Percentiles rank a stretch among this genome's conserved stretches.
These are phyloP conservation scores for Pythium brachiatum DNA, from an alignment of 352 stramenopile genomes.

Conservation along the genomic window DNA sequence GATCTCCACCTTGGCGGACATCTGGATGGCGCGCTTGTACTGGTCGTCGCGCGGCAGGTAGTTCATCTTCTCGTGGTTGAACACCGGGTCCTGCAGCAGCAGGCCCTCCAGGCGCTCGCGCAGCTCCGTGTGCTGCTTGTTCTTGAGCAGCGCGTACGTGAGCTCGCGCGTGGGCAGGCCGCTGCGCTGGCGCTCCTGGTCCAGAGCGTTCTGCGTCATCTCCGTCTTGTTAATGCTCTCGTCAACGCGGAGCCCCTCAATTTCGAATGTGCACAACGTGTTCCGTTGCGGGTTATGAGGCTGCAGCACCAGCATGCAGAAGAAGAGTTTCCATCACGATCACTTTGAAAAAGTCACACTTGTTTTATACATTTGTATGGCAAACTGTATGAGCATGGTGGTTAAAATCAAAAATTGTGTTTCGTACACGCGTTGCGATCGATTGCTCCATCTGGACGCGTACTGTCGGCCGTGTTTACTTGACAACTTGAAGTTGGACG, in stretches of 20 bases:
- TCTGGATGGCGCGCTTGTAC: slow-evolving; percentile 53
- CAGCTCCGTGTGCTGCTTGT: slow-evolving; percentile 47
- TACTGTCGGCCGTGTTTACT: slow-evolving; percentile 17
- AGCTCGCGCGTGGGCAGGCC: slow-evolving; percentile 49
- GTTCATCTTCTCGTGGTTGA: slow-evolving; percentile 64
- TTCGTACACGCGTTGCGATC: neutral
- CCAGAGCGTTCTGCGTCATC: slow-evolving; percentile 10
- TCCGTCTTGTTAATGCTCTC: neutral
- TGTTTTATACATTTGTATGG: slow-evolving; percentile 4
- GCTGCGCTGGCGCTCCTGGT: slow-evolving; percentile 43
- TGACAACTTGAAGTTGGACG: slow-evolving; percentile 27
- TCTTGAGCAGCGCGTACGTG: slow-evolving; percentile 59
- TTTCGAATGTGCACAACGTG: neutral
- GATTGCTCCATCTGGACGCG: neutral
- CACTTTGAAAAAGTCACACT: neutral
- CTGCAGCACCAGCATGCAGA: neutral
- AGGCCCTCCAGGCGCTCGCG: slow-evolving; percentile 58
- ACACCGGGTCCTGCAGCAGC: slow-evolving; percentile 51
- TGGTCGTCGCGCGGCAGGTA: slow-evolving; percentile 62
- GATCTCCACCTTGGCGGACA: slow-evolving; percentile 58
- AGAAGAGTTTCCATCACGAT: slow-evolving; percentile 1
- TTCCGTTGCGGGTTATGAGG: no score
- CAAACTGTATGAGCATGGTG: neutral
- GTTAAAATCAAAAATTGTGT: slow-evolving; percentile 5
- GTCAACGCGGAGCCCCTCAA: neutral